These are phyloP conservation scores for Camelina neglecta DNA, from an alignment of 345 rosid species.

Conservation along the genomic window DNA sequence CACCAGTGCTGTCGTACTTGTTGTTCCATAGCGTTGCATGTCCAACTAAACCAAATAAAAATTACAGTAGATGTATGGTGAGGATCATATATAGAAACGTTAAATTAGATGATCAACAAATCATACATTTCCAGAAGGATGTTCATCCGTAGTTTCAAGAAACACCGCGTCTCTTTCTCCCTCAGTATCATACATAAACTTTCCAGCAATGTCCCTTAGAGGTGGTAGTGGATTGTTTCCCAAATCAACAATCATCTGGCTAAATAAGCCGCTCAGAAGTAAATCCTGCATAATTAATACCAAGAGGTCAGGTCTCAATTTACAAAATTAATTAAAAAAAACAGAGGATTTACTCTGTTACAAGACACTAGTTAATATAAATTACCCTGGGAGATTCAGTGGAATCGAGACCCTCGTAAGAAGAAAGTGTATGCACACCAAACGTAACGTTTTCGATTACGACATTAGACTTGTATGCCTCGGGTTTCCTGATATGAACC, in stretches of 20 bases:
- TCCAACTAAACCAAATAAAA: not conserved
- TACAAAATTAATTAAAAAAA: not conserved
- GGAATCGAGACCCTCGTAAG: not conserved
- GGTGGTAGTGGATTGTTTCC: not conserved
- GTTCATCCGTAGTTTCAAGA: too few relatives aligned
- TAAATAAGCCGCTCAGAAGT: not conserved
- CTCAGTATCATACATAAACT: not conserved
- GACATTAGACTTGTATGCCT: not conserved
- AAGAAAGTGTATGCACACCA: not conserved
- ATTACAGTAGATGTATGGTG: too few relatives aligned
- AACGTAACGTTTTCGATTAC: not conserved
- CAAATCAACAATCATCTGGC: not conserved
- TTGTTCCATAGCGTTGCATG: slow-evolving; percentile 44
- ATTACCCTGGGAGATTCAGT: not conserved
- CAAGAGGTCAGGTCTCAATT: too few relatives aligned
- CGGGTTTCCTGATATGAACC: not conserved
- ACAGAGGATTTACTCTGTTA: too few relatives aligned
- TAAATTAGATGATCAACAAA: too few relatives aligned
- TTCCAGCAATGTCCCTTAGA: not conserved
- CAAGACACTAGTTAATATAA: not conserved
- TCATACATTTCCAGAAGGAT: not conserved
- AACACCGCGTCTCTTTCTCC: not conserved
- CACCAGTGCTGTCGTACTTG: slow-evolving; percentile 60
- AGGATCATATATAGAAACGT: not conserved
- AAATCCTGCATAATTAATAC: not conserved